Conservation (phyloP, 768 basidiomycete species). For the Fomitopsis serialis region DNA sequence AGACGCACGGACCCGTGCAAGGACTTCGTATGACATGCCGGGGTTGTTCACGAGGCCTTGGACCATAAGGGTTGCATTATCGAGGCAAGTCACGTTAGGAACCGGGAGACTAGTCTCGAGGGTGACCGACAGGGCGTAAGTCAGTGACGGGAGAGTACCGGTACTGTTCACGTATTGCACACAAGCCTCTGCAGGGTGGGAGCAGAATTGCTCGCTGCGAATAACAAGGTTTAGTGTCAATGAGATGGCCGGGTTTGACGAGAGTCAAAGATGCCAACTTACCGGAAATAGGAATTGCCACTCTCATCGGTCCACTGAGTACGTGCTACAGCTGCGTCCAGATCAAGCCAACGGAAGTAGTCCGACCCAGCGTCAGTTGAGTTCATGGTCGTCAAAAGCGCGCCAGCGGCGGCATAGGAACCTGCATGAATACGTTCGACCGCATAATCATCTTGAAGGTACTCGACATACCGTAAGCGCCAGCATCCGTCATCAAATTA, state of each 20-base stretch:
- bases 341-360: constrained; percentile 65
- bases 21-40: constrained; percentile 70
- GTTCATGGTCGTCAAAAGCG: constrained; percentile 47
- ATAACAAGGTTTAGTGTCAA: background rate
- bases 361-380: constrained; percentile 22
- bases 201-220: constrained; percentile 56
- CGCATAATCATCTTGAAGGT: background rate
- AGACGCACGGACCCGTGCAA: constrained; percentile 41
- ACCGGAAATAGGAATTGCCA: constrained; percentile 46
- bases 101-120: constrained; percentile 39
- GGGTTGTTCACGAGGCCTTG: constrained; percentile 42
- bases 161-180: constrained; percentile 46
- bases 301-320: constrained; percentile 54
- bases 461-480: constrained; percentile 49
- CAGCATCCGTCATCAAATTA: constrained; percentile 46
- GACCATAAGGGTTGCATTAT: constrained; percentile 48
- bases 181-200: constrained; percentile 58
- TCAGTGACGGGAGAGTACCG: constrained; percentile 33
- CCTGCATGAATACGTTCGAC: constrained; percentile 34
- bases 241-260: background rate
- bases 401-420: constrained; percentile 63
- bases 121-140: constrained; percentile 42
- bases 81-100: constrained; percentile 58
- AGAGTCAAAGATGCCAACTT: constrained; percentile 5
- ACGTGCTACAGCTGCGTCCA: constrained; percentile 54